Evolutionary conservation across 2,329 filamentous ascomycete genomes (phyloP), one percentile per base, ranked within the genome.

Genomic region (Fusarium sp.): DNA sequence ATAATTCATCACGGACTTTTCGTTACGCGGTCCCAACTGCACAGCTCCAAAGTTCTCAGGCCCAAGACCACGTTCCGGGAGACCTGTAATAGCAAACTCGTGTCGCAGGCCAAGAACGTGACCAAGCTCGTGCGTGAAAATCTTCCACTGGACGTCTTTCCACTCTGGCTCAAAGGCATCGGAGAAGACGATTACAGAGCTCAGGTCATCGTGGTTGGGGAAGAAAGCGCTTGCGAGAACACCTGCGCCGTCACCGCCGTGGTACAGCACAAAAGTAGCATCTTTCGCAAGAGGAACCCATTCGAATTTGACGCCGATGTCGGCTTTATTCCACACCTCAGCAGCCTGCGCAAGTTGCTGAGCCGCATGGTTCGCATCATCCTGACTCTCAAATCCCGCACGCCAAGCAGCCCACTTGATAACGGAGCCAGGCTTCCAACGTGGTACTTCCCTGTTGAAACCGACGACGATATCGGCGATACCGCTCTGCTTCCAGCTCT

Each of bases 101-200:
- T 37, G 34, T 37, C 34, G 34, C 10, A 37, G 10, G 11, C 34
- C 34, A 37, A 37, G 34, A 37, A n/a, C 34, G 1, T 37, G 34
- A 1, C 34, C 34, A 0, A 37, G 6, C 34, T n/a, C 34, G 2
- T 37, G 34, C 3, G 34, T 37, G 2, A 37, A 37, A 0, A 37
- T 11, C 10, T 37, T 37, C 5, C 11, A n/a, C 34, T 7, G 11
- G 2, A n/a, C 10, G 2, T 10, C 5, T 1, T 37, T 37, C 34
- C 34, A 37, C 0, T 37, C 34, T n/a, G 34, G 2, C 0, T 6
- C 10, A 10, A 37, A 37, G 1, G 34, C 34, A 7, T 37, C 18
- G 10, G 10, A 37, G 18, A 37, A 37, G 1, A 37, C 34, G 6
- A 37, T 6, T 3, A 37, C 9, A n/a, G 34, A n/a, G 10, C 34